Evolutionary conservation across 2,329 filamentous ascomycete genomes (phyloP).

Genomic region (Lachnellula occidentalis): DNA sequence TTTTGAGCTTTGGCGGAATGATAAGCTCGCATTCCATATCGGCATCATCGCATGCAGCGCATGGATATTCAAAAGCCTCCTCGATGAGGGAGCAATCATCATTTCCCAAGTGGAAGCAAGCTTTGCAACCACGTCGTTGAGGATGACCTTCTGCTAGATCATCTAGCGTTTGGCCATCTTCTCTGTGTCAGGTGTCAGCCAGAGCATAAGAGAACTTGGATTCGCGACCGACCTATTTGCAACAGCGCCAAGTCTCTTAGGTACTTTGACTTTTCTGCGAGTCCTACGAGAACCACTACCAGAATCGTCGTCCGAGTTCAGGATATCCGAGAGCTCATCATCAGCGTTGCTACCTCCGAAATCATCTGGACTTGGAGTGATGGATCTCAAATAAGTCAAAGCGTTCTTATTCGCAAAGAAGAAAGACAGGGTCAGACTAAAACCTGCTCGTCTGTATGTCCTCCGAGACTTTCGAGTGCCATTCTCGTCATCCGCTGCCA

Average conservation of each 20-base stretch:
- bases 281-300: background rate
- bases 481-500: conserved; percentile 2
- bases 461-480: background rate
- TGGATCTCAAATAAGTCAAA: conserved; percentile 15
- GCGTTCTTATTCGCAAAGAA: conserved; percentile 5
- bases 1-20: conserved; percentile 16
- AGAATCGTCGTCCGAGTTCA: conserved; percentile 3
- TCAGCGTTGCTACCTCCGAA: background rate
- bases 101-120: conserved; percentile 20
- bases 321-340: conserved; percentile 1
- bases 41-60: conserved; percentile 22
- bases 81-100: conserved; percentile 25
- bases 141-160: conserved; percentile 18
- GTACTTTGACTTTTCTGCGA: conserved; percentile 1
- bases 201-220: background rate
- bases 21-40: conserved; percentile 22
- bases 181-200: conserved; percentile 7
- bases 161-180: conserved; percentile 19
- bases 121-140: conserved; percentile 25
- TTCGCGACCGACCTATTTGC: background rate
- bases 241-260: background rate
- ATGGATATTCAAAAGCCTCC: conserved; percentile 20
- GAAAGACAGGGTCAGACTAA: conserved; percentile 15
- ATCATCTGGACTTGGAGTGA: conserved; percentile 1
- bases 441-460: conserved; percentile 5